Percentiles rank a stretch among this genome's conserved stretches.
Conservation (phyloP, 2,329 filamentous ascomycete genomes). For the Periglandula ipomoeae region DNA sequence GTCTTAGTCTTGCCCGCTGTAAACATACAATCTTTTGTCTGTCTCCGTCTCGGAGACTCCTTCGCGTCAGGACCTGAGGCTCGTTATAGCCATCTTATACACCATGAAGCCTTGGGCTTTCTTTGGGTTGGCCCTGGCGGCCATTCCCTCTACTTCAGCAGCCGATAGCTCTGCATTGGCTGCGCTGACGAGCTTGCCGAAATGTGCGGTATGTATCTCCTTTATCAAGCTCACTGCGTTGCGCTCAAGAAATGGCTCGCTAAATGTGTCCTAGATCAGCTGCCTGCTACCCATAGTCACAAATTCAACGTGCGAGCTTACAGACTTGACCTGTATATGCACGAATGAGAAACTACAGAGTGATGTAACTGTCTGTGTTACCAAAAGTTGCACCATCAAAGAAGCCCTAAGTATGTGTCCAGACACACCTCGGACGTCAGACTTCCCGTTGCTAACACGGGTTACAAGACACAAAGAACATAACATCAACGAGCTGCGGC, state of each 20-base stretch:
- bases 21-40: no score
- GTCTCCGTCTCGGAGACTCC: no score
- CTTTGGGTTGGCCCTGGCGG: neutral
- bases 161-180: neutral
- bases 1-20: neutral
- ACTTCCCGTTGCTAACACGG: neutral
- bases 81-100: no score
- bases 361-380: neutral
- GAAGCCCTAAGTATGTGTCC: constrained; percentile 24
- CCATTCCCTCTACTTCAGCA: neutral
- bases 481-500: constrained; percentile 13
- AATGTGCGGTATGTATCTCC: constrained; percentile 3
- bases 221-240: neutral
- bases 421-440: no score
- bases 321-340: constrained; percentile 24
- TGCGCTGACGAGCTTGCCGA: constrained; percentile 1
- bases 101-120: neutral
- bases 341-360: constrained; percentile 18
- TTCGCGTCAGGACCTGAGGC: no score
- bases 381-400: constrained; percentile 10
- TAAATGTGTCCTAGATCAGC: neutral
- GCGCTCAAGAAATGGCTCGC: no score
- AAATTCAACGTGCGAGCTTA: constrained; percentile 17
- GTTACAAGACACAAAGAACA: constrained; percentile 12
- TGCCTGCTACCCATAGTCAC: constrained; percentile 18